A percentile compares a stretch with the other conserved stretches of the same genome.
Conservation (phyloP, 768 basidiomycete genomes). For the Filobasidium floriforme region DNA sequence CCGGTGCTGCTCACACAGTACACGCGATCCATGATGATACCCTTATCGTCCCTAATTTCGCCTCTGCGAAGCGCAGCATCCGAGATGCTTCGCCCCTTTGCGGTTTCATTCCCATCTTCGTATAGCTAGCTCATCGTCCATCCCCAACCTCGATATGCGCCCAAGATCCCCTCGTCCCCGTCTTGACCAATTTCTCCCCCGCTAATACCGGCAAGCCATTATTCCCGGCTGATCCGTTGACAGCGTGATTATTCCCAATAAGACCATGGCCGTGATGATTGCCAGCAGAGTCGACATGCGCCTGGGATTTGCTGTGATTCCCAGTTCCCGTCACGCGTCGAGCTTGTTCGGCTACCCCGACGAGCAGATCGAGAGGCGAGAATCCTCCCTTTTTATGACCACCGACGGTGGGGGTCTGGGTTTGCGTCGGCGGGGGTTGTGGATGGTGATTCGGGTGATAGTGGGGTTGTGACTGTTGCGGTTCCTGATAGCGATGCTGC, state of each 20-base stretch:
- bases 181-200: neutral
- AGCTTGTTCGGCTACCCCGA: constrained; percentile 6
- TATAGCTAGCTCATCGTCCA: neutral
- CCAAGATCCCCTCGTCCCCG: constrained; percentile 4
- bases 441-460: neutral
- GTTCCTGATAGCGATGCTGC: neutral
- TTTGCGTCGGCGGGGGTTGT: neutral
- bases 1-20: too few species aligned
- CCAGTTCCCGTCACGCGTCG: neutral
- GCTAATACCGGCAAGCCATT: neutral
- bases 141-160: constrained; percentile 10
- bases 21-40: too few species aligned
- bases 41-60: too few species aligned
- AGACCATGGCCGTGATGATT: neutral
- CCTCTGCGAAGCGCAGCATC: too few species aligned
- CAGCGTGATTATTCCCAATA: neutral
- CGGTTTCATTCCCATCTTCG: neutral
- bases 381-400: constrained; percentile 3
- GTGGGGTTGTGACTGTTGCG: neutral
- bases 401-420: neutral
- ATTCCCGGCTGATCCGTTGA: too few species aligned
- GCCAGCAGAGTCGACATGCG: neutral
- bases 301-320: neutral
- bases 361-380: constrained; percentile 3
- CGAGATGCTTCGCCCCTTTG: too few species aligned